Base-by-base conservation (phyloP, 1,139 yeast genomes). In the Geotrichum fermentans region DNA sequence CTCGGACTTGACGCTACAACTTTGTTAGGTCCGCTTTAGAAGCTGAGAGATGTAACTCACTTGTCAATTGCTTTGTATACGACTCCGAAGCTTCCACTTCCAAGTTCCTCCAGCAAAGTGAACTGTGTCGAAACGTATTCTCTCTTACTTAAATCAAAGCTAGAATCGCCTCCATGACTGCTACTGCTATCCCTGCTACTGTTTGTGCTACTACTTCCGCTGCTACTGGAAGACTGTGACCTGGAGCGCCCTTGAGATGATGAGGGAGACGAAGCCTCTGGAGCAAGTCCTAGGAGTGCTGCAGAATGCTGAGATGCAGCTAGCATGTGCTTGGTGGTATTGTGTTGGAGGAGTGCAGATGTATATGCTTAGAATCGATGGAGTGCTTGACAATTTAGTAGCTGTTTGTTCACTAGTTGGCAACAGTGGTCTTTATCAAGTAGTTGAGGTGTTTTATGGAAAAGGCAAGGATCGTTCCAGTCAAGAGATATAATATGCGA, bases 1-100 rank as follows among this genome's bases (percentile, higher is more conserved):
- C 32, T 47, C 40, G 13, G 44, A 26, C 4, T 38, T 30, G 24
- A 41, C 43, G 26, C 45, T 40, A 43, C 16, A 28, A 24, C 21
- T 10, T 20, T 20, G 28, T 33, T 8, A 22, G 28, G 21, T 14
- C 20, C 13, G 17, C 14, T 20, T 21, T n/a, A 37, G 20, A 4
- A 17, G 39, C 14, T 16, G n/a, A 14, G 14, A 26, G 33, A 8
- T 35, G 10, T 6, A 5, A 32, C 54, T 6, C 43, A 51, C 54
- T 72, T 73, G 56, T 84, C 80, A 8, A 79, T 63, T 0, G 92
- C 96, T 44, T 83, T 72, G 67, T 83, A 88, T 1, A 88, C 96
- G 1, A 83, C 85, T 0, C 96, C 96, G 65, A 87, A 88, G 3
- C 92, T 90, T 0, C 96, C 96, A 50, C 86, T 71, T 1, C 96